Evolutionary conservation across 257 asterid genomes (phyloP).

Genomic region (Primulina eburnea): DNA sequence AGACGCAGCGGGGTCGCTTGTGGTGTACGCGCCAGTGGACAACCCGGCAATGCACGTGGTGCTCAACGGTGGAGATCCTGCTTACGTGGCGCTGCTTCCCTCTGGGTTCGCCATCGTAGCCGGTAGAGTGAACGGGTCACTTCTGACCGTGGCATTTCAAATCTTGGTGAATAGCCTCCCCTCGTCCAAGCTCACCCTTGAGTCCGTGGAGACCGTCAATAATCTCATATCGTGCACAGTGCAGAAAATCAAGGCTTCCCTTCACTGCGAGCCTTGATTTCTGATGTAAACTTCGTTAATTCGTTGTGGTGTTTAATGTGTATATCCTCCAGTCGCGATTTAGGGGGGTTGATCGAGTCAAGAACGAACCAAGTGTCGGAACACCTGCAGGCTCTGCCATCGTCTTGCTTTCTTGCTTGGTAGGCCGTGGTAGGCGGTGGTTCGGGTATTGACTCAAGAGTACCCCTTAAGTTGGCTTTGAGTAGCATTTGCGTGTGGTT

Average conservation of each 20-base stretch:
- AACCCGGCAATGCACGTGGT: slow-evolving; percentile 61
- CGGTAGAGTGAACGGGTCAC: slow-evolving; percentile 44
- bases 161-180: slow-evolving; percentile 56
- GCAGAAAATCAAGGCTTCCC: slow-evolving; percentile 55
- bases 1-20: slow-evolving; percentile 54
- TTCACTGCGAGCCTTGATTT: slow-evolving; percentile 40
- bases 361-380: background rate
- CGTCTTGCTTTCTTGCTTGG: background rate
- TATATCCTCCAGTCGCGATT: background rate
- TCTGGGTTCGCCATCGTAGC: slow-evolving; percentile 57
- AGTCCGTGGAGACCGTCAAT: slow-evolving; percentile 55
- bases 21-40: slow-evolving; percentile 64
- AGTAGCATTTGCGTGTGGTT: background rate
- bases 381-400: slow-evolving; percentile 33
- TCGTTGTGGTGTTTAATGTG: background rate
- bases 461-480: slow-evolving; percentile 7
- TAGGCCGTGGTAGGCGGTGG: slow-evolving; percentile 2
- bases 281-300: background rate
- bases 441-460: background rate
- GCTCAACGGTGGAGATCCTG: slow-evolving; percentile 64
- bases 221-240: slow-evolving; percentile 60
- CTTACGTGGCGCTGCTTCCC: slow-evolving; percentile 50
- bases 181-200: slow-evolving; percentile 52
- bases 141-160: slow-evolving; percentile 56
- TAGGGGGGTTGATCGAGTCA: slow-evolving; percentile 21